phyloP scores from a whole-genome alignment of 257 asterid genomes.

The Nicotiana undulata region DNA sequence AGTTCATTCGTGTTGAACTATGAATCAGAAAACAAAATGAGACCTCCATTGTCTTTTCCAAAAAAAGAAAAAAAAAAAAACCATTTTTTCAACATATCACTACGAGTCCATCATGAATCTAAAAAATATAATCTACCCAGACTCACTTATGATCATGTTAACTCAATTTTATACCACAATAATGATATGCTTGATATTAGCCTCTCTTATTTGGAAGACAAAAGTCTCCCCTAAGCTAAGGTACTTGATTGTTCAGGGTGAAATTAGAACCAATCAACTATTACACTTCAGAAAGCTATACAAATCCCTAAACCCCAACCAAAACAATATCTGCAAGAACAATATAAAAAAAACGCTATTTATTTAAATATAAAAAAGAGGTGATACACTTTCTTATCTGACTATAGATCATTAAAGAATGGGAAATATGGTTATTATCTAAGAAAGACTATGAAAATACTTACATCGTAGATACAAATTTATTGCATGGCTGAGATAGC shows the following conservation, averaged over 20 bases:
- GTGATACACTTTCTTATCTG: not conserved
- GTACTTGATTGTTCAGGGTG: not conserved
- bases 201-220: not conserved
- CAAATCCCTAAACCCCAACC: not conserved
- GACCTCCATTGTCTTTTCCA: not conserved
- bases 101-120: not conserved
- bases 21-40: not conserved
- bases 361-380: not conserved
- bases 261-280: not conserved
- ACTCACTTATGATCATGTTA: not conserved
- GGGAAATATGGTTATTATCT: not conserved
- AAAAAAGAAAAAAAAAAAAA: too few relatives aligned
- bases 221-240: not conserved
- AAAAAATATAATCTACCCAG: not conserved
- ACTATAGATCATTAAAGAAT: not conserved
- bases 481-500: slow-evolving; percentile 97
- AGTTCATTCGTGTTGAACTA: not conserved
- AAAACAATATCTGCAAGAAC: not conserved
- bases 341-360: not conserved
- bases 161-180: not conserved
- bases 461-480: slow-evolving; percentile 87
- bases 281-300: not conserved
- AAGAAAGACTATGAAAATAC: slow-evolving; percentile 8
- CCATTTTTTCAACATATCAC: not conserved
- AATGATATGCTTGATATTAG: not conserved